Conservation (phyloP, 805 yeast species). For the Nakazawaea holstii region DNA sequence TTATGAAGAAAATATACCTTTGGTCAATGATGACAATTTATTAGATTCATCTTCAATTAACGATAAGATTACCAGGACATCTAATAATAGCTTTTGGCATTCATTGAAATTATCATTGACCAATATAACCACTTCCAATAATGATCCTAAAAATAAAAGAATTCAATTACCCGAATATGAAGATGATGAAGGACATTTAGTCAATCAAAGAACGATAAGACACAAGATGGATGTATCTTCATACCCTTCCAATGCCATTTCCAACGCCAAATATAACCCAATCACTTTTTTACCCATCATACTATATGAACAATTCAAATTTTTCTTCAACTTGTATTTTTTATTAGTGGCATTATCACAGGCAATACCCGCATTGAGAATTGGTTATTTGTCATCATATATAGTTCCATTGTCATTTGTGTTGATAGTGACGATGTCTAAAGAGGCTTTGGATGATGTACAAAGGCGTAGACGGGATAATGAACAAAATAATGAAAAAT, state of each 20-base stretch:
- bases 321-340: constrained; percentile 91
- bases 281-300: constrained; percentile 83
- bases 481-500: constrained; percentile 82
- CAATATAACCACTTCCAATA: constrained; percentile 9
- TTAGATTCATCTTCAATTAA: neutral
- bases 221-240: constrained; percentile 28
- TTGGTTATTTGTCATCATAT: constrained; percentile 90
- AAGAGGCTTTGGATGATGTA: constrained; percentile 93
- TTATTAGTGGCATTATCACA: constrained; percentile 92
- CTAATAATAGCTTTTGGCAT: neutral
- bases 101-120: constrained; percentile 7
- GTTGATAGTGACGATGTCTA: constrained; percentile 84
- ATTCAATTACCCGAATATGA: constrained; percentile 22
- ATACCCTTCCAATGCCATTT: constrained; percentile 69
- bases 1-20: constrained; percentile 20
- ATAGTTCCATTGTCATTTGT: constrained; percentile 94
- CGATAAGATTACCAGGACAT: neutral
- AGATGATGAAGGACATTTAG: constrained; percentile 6
- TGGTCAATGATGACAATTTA: constrained; percentile 16
- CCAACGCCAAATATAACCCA: constrained; percentile 92
- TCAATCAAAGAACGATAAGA: constrained; percentile 31
- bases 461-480: constrained; percentile 84
- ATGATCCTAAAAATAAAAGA: constrained; percentile 18
- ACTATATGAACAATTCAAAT: constrained; percentile 92
- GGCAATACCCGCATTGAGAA: constrained; percentile 80